Conservation (phyloP, 352 stramenopile genomes). For the Phytopythium litorale region DNA sequence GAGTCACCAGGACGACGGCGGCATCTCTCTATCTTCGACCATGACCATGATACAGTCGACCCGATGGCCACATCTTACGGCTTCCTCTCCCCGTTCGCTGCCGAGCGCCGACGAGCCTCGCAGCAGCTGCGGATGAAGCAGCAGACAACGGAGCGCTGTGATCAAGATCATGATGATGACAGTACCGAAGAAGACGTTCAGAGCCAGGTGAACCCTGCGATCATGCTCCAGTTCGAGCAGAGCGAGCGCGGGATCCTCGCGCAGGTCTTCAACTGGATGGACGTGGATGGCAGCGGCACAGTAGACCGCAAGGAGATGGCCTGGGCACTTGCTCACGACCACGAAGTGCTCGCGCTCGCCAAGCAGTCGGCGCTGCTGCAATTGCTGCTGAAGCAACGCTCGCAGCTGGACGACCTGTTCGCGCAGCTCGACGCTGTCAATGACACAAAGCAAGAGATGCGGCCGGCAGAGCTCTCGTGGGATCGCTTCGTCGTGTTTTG, state of each 20-base stretch:
- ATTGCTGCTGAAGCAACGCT: constrained; percentile 53
- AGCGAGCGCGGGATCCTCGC: constrained; percentile 34
- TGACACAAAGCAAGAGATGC: background rate
- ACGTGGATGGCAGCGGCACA: constrained; percentile 55
- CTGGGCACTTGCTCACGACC: constrained; percentile 61
- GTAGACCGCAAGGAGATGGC: constrained; percentile 62
- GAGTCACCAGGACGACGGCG: constrained; percentile 4
- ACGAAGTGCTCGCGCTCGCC: constrained; percentile 45
- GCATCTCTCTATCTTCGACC: constrained; percentile 6
- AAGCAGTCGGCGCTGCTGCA: constrained; percentile 41
- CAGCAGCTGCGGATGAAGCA: background rate
- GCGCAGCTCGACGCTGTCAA: constrained; percentile 3
- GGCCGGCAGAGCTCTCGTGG: constrained; percentile 35
- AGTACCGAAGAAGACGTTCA: constrained; percentile 4
- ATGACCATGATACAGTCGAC: constrained; percentile 17
- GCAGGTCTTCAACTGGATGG: constrained; percentile 58
- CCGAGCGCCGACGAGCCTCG: background rate
- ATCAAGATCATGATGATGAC: constrained; percentile 1
- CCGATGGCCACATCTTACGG: constrained; percentile 16
- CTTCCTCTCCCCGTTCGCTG: constrained; percentile 21
- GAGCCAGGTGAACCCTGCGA: background rate
- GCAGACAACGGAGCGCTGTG: no score
- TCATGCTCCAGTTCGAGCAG: constrained; percentile 20
- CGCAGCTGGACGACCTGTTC: constrained; percentile 27
- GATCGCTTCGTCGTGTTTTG: constrained; percentile 48